Evolutionary conservation across 83 land plant species (phyloP), one percentile per base, ranked within the genome.

Genomic region (Isoetes engelmannii): DNA sequence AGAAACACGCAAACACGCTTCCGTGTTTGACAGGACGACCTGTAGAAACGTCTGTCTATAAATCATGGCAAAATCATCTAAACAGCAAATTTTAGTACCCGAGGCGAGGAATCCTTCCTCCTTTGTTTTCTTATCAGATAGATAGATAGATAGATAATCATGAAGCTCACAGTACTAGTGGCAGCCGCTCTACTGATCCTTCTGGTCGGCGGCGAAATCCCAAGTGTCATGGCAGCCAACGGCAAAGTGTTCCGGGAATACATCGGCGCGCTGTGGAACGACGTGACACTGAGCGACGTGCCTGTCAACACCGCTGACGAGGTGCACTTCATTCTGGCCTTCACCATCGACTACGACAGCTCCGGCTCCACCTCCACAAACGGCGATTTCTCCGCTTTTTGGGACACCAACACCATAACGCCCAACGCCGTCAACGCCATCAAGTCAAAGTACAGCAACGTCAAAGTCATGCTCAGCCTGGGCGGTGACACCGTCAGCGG

Each of bases 311-410:
- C 65, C 43, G 20, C 10, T 42, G 72, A 69, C 45, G 72, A 77
- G 9, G 65, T 74, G 62, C 69, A 79, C 28, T 79, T 79, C 82
- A 78, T 78, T 43, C 72, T 82, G 15, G 20, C 75, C 51, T 82
- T 82, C 49, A 82, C 82, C 79, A 79, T 79, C 54, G 84, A 82
- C 67, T 81, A 81, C 76, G 60, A 65, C 9, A 45, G 47, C 6
- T 6, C 17, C 15, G 56, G 56, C 20, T 47, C 75, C 12, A 8
- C 17, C 43, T 56, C 74, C 48, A 71, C 82, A 41, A 54, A 78
- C 51, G 84, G 82, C 3, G 3, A 67, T 4, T 82, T 82, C 78
- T 64, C 57, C 60, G 19, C 67, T 10, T 79, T 57, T 69, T 82
- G 84, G 82, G 71, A 78, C 72, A 47, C 8, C 19, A 58, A 18